Conservation (phyloP, 2,329 filamentous ascomycete genomes). For the Metarhizium guizhouense region DNA sequence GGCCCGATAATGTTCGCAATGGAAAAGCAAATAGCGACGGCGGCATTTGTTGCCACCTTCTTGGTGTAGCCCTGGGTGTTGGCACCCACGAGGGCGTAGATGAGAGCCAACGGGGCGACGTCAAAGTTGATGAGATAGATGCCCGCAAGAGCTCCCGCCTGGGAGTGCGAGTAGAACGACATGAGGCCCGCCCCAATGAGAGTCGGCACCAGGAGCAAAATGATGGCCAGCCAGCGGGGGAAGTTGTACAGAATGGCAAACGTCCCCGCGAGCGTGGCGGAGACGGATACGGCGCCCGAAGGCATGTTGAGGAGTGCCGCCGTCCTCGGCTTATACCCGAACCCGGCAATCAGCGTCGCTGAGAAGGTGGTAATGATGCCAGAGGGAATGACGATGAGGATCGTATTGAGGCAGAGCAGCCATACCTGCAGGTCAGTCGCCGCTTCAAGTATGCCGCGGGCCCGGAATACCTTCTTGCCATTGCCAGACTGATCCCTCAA, state of each 20-base stretch:
- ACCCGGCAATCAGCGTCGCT: slow-evolving; percentile 23
- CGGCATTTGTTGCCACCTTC: slow-evolving; percentile 31
- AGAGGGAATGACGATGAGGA: slow-evolving; percentile 15
- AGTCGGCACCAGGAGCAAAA: slow-evolving; percentile 12
- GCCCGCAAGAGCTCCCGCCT: slow-evolving; percentile 13
- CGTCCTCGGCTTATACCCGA: slow-evolving; percentile 21
- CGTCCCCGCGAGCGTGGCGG: slow-evolving; percentile 13
- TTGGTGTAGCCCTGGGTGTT: slow-evolving; percentile 39
- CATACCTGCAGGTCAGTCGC: slow-evolving; percentile 31
- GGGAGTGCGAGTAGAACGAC: slow-evolving; percentile 14
- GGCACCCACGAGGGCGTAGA: slow-evolving; percentile 39
- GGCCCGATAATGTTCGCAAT: slow-evolving; percentile 31
- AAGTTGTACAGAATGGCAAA: slow-evolving; percentile 16
- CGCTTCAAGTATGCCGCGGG: slow-evolving; percentile 30
- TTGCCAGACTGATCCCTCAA: slow-evolving; percentile 31
- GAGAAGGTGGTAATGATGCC: slow-evolving; percentile 24
- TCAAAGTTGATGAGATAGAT: slow-evolving; percentile 29
- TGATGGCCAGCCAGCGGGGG: slow-evolving; percentile 18
- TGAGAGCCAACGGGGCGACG: slow-evolving; percentile 43
- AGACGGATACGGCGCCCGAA: slow-evolving; percentile 11
- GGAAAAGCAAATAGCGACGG: slow-evolving; percentile 35
- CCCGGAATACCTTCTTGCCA: slow-evolving; percentile 30
- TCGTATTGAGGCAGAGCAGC: slow-evolving; percentile 23
- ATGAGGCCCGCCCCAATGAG: slow-evolving; percentile 17
- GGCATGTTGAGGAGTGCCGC: slow-evolving; percentile 39